Evolutionary conservation across 2,329 filamentous ascomycete species (phyloP).

Genomic region (Botrytis porri): DNA sequence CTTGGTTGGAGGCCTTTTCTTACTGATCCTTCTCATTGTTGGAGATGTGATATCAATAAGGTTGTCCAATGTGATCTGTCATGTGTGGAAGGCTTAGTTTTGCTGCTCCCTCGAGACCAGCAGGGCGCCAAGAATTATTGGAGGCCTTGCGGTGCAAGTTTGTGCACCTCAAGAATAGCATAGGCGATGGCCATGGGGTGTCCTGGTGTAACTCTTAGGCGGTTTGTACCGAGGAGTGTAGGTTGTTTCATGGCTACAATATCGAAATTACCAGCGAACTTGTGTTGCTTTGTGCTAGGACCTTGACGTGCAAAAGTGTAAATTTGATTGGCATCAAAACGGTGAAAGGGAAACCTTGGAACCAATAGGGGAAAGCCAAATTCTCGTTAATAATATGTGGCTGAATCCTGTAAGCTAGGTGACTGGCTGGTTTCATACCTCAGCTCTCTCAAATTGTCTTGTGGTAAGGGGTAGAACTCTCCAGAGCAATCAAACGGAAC

Average conservation of each 20-base stretch:
- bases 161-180: not conserved
- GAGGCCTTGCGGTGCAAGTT: not conserved
- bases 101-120: not conserved
- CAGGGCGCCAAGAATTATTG: slow-evolving; percentile 5
- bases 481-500: not conserved
- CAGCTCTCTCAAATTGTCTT: not conserved
- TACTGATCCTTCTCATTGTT: not conserved
- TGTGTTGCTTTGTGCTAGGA: not conserved
- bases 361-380: slow-evolving; percentile 1
- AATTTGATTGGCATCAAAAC: not conserved
- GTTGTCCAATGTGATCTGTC: not conserved
- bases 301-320: not conserved
- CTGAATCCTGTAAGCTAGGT: not conserved
- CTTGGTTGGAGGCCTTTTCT: not conserved
- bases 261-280: not conserved
- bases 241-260: not conserved
- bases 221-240: not conserved
- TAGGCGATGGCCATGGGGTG: not conserved
- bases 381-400: not conserved
- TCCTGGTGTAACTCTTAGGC: not conserved
- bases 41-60: not conserved
- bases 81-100: not conserved
- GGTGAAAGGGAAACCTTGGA: not conserved
- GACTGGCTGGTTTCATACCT: not conserved
- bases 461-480: not conserved